Evolutionary conservation across 108 stramenopile genomes (phyloP).

Genomic region (Cylindrotheca closterium): DNA sequence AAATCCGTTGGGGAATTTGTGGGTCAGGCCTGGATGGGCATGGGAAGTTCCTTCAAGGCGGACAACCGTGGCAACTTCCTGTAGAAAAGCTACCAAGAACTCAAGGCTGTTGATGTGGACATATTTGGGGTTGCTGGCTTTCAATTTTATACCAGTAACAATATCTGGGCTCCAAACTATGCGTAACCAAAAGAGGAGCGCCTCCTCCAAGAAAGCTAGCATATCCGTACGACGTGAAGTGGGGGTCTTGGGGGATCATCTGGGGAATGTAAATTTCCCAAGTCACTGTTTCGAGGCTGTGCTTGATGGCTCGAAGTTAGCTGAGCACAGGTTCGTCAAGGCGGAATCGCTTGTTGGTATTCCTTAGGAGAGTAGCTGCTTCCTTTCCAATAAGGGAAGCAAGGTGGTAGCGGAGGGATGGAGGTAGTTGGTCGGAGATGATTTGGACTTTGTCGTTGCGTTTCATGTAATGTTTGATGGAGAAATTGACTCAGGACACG

Average conservation of each 20-base stretch:
- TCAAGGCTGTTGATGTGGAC: constrained; percentile 8
- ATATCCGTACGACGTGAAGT: background rate
- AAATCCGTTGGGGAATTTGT: background rate
- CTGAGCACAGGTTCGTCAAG: background rate
- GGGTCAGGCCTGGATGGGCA: background rate
- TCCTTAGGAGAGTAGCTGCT: background rate
- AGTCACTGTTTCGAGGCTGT: background rate
- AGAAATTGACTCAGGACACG: background rate
- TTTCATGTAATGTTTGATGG: background rate
- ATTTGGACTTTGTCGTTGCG: background rate
- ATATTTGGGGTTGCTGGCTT: background rate
- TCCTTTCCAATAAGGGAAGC: background rate
- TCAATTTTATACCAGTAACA: background rate
- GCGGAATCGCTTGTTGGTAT: background rate
- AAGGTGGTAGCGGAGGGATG: background rate
- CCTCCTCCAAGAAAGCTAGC: constrained; percentile 1
- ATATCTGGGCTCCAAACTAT: background rate
- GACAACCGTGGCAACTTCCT: background rate
- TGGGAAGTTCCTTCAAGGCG: background rate
- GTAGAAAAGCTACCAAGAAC: background rate
- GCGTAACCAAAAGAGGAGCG: background rate
- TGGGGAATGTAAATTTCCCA: background rate
- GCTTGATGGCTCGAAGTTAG: background rate
- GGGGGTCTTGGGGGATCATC: constrained; percentile 2
- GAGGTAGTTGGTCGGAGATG: background rate